Conservation (phyloP, 2,329 filamentous ascomycete genomes). For the Cordyceps javanica region DNA sequence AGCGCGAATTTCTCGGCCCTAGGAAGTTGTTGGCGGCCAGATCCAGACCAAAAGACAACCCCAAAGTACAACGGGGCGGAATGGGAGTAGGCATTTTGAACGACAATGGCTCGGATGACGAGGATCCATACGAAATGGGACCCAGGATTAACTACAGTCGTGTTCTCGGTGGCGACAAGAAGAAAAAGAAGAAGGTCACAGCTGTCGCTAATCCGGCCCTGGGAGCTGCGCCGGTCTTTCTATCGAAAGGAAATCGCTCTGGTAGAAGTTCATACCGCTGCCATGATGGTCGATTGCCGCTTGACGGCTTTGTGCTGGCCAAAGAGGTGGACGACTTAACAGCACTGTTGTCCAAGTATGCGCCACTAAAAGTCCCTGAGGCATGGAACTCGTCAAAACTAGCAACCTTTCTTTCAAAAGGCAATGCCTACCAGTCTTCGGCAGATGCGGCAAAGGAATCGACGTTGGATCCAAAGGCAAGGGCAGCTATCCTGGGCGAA, state of each 20-base stretch:
- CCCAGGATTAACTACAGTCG: slow-evolving; percentile 85
- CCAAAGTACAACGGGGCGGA: slow-evolving; percentile 45
- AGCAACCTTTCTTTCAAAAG: slow-evolving; percentile 4
- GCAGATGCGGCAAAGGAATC: slow-evolving; percentile 74
- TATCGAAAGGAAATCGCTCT: slow-evolving; percentile 48
- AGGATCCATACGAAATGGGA: slow-evolving; percentile 88
- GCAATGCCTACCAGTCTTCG: slow-evolving; percentile 52
- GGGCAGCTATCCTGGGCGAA: slow-evolving; percentile 78
- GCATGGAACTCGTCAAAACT: slow-evolving; percentile 66
- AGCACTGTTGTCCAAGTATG: slow-evolving; percentile 37
- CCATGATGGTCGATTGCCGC: slow-evolving; percentile 72
- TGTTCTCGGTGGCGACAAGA: slow-evolving; percentile 74
- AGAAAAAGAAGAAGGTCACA: slow-evolving; percentile 53
- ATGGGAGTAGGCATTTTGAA: slow-evolving; percentile 88
- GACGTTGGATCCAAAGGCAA: slow-evolving; percentile 64
- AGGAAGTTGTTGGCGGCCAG: slow-evolving; percentile 18
- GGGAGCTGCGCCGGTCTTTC: slow-evolving; percentile 65
- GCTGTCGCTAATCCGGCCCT: slow-evolving; percentile 58
- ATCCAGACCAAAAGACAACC: slow-evolving; percentile 45
- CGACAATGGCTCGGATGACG: slow-evolving; percentile 89
- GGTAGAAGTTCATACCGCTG: slow-evolving; percentile 51
- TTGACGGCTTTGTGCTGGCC: slow-evolving; percentile 74
- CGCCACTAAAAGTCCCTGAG: slow-evolving; percentile 60
- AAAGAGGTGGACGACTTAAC: slow-evolving; percentile 37
- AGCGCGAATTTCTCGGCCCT: slow-evolving; percentile 23